These are phyloP conservation scores for Colletotrichum spaethianum DNA, from an alignment of 2,329 filamentous ascomycete genomes.

Conservation along the genomic window DNA sequence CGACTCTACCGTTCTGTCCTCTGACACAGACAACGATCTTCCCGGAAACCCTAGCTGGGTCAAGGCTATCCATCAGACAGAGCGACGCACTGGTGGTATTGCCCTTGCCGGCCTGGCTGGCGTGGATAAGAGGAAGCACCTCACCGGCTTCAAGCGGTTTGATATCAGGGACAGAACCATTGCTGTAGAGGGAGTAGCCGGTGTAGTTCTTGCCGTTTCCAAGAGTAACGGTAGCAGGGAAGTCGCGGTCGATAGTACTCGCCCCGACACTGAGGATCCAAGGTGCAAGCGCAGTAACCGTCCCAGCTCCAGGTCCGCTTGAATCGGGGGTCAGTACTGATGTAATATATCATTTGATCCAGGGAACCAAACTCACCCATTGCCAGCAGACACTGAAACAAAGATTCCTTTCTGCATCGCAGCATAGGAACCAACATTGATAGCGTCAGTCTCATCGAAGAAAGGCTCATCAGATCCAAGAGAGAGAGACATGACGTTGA, in stretches of 20 bases:
- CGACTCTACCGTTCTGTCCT: constrained; percentile 9
- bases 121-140: constrained; percentile 5
- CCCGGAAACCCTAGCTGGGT: constrained; percentile 1
- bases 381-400: constrained; percentile 17
- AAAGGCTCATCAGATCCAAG: background rate
- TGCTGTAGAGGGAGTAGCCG: constrained; percentile 23
- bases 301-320: background rate
- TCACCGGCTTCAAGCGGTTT: constrained; percentile 4
- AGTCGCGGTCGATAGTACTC: constrained; percentile 30
- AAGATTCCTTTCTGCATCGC: constrained; percentile 23
- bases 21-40: constrained; percentile 16
- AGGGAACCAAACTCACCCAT: background rate
- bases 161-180: constrained; percentile 12
- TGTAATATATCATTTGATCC: background rate
- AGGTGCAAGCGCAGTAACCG: constrained; percentile 3
- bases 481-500: constrained; percentile 26
- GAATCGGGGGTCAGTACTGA: background rate
- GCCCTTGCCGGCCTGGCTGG: background rate
- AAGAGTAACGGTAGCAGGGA: constrained; percentile 16
- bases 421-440: background rate
- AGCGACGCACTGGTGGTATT: constrained; percentile 5
- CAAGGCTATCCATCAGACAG: constrained; percentile 16
- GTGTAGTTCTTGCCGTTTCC: constrained; percentile 28
- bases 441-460: constrained; percentile 3
- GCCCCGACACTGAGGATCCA: constrained; percentile 27